Evolutionary conservation across 2,329 filamentous ascomycete genomes (phyloP), one percentile per base, ranked within the genome.

Genomic region (Pseudogymnoascus sp.): DNA sequence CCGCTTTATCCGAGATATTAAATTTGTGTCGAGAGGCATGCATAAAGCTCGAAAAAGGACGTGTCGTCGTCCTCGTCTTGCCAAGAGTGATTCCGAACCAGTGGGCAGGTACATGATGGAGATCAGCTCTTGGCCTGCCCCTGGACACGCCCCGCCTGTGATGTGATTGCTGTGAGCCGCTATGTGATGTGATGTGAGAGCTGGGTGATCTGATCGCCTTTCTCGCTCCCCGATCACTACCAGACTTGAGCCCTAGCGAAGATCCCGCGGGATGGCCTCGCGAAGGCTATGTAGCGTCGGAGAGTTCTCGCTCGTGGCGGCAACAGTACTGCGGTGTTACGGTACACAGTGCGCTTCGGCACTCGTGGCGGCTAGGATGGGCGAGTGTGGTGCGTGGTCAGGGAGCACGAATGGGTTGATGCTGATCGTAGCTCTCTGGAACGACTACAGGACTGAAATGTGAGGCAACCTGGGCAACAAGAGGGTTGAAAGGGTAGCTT

Each of bases 231-330:
- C 8, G 44, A 17, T 51, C 44, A 51, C 44, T 4, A 31, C 44
- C n/a, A 31, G 27, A 51, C n/a, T 31, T 51, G 44, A 51, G 44
- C 44, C 44, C 44, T 51, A n/a, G 44, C 13, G 44, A 51, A 51
- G 44, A 51, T 51, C 44, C 44, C 27, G 13, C 27, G 27, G 10
- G 25, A 9, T 31, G 27, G 27, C 27, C 44, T 51, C 44, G 25
- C n/a, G 44, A 31, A 12, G 44, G 12, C 44, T 9, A 31, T 51
- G 17, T 15, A 51, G 25, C 39, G 13, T 25, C 39, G 17, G 21
- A 21, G 41, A n/a, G 10, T 5, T 44, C 41, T 44, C 41, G 12
- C 21, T 44, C 41, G 21, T 27, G 21, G 41, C 41, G 41, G 25
- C 42, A 29, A 10, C 25, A 48, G 13, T 29, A 29, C 12, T 29